Percentiles rank a stretch among this genome's conserved stretches.
Conservation (phyloP, 1,284 basidiomycete species). For the Ustilago cynodontis region DNA sequence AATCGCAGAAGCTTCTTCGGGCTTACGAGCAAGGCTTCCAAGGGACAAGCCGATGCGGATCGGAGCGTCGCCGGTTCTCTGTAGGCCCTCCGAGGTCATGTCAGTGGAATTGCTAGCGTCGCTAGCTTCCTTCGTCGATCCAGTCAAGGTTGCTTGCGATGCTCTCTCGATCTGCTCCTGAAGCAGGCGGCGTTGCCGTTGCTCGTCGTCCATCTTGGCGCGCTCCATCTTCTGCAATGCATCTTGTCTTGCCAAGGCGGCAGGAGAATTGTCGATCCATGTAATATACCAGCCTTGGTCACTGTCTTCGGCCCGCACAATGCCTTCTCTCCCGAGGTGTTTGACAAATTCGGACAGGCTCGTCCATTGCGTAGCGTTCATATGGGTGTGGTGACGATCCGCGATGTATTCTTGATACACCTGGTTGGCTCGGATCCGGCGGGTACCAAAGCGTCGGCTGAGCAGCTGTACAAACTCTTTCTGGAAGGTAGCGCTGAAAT, state of each 20-base stretch:
- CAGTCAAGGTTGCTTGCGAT: constrained; percentile 61
- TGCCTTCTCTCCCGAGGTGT: constrained; percentile 86
- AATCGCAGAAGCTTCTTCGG: background rate
- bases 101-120: background rate
- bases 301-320: constrained; percentile 94
- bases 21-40: constrained; percentile 1
- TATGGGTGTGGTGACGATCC: constrained; percentile 94
- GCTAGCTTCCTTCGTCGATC: background rate
- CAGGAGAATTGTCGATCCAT: constrained; percentile 96
- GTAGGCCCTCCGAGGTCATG: constrained; percentile 41
- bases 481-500: constrained; percentile 91
- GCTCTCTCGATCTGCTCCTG: constrained; percentile 95
- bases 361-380: constrained; percentile 98
- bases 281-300: constrained; percentile 97
- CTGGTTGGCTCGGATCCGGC: constrained; percentile 78
- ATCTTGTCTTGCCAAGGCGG: constrained; percentile 87
- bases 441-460: constrained; percentile 74
- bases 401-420: constrained; percentile 99
- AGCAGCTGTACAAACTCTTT: constrained; percentile 89
- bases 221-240: constrained; percentile 96
- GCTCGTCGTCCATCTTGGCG: constrained; percentile 90
- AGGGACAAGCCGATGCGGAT: constrained; percentile 55
- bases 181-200: constrained; percentile 88
- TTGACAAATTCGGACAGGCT: constrained; percentile 94
- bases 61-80: constrained; percentile 35